Evolutionary conservation across 2,329 filamentous ascomycete genomes (phyloP).

Genomic region (Microcyclospora pomicola): DNA sequence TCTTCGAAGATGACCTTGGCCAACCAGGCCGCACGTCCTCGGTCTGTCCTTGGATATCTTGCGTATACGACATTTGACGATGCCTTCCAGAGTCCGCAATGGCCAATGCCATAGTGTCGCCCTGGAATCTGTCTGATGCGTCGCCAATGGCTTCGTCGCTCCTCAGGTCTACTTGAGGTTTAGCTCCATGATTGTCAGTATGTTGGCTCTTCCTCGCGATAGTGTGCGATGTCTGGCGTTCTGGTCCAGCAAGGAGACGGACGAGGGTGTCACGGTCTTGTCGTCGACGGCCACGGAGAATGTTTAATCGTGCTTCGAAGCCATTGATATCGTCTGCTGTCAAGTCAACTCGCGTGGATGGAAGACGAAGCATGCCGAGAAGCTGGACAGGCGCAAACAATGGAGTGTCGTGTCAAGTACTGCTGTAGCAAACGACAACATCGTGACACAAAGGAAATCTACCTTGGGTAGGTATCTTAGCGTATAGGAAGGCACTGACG

Average conservation of each 20-base stretch:
- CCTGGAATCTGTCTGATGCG: background rate
- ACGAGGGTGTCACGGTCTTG: conserved; percentile 4
- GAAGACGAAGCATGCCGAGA: too few species aligned
- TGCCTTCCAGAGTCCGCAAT: background rate
- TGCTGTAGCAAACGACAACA: too few species aligned
- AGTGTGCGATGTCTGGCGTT: conserved; percentile 4
- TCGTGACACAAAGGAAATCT: too few species aligned
- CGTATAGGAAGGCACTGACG: too few species aligned
- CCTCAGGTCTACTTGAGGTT: conserved; percentile 1
- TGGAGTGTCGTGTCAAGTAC: too few species aligned
- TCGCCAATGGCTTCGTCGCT: background rate
- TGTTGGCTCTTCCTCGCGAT: conserved; percentile 10
- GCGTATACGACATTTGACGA: too few species aligned
- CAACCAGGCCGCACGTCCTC: too few species aligned
- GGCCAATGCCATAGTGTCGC: background rate
- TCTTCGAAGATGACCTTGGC: too few species aligned
- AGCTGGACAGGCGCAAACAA: too few species aligned
- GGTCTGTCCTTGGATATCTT: too few species aligned
- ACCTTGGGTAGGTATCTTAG: too few species aligned
- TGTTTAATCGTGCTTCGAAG: conserved; percentile 10
- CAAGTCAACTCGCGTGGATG: too few species aligned
- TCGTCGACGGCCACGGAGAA: conserved; percentile 6
- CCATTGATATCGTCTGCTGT: conserved; percentile 12
- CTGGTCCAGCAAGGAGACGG: conserved; percentile 11
- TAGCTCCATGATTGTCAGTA: background rate